phyloP scores from a whole-genome alignment of 495 filamentous ascomycete species.

The Aspergillus carlsbadensis region DNA sequence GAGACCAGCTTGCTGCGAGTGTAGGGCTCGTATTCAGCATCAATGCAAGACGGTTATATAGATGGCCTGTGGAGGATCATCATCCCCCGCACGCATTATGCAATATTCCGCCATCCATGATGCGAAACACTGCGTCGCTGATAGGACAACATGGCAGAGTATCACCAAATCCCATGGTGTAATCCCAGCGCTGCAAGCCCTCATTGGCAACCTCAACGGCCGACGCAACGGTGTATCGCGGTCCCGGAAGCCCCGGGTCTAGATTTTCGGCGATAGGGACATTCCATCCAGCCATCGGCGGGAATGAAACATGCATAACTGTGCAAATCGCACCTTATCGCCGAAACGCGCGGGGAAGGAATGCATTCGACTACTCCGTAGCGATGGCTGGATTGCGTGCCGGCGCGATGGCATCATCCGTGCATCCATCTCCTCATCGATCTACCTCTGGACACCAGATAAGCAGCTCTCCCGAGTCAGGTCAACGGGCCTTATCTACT shows the following conservation, averaged over 20 bases:
- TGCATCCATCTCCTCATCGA: not conserved
- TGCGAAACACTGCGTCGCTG: no score
- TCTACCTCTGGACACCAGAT: not conserved
- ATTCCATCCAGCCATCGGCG: not conserved
- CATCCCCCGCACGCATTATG: conserved; percentile 8
- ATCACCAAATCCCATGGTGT: no score
- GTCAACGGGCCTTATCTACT: not conserved
- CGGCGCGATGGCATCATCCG: conserved; percentile 8
- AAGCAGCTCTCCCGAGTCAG: not conserved
- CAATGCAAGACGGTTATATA: not conserved
- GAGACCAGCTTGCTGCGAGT: no score
- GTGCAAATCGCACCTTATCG: not conserved
- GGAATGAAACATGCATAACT: not conserved
- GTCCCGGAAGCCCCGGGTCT: not conserved
- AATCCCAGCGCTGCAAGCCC: no score
- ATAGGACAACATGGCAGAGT: no score
- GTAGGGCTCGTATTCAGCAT: not conserved
- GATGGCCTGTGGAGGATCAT: not conserved
- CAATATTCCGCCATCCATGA: conserved; percentile 4
- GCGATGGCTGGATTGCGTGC: conserved; percentile 6
- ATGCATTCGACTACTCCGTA: not conserved
- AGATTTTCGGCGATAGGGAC: conserved; percentile 1
- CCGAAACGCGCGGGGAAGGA: not conserved
- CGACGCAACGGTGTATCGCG: not conserved
- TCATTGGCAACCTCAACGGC: no score